These are phyloP conservation scores for Lipomyces starkeyi DNA, from an alignment of 805 yeast genomes.

Conservation along the genomic window DNA sequence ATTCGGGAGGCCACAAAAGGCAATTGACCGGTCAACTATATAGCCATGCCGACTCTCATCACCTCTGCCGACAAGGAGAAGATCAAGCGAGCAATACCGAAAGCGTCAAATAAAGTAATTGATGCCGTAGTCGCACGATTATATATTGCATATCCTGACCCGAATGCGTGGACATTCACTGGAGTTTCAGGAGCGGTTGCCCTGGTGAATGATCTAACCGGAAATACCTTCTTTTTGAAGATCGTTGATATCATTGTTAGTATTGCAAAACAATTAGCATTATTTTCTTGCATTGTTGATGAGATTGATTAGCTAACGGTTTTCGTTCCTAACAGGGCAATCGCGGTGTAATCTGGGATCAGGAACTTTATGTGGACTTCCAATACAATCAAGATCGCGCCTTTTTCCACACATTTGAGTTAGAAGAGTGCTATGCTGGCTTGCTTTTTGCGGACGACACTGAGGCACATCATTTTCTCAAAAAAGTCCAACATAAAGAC, in stretches of 20 bases:
- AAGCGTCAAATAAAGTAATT: slow-evolving; percentile 81
- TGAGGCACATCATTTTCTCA: slow-evolving; percentile 86
- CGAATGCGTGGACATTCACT: slow-evolving; percentile 81
- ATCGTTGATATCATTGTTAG: slow-evolving; percentile 70
- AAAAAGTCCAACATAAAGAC: slow-evolving; percentile 72
- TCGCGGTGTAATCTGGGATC: slow-evolving; percentile 95
- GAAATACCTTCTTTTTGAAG: slow-evolving; percentile 90
- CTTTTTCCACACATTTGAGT: slow-evolving; percentile 92
- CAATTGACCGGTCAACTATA: slow-evolving; percentile 1
- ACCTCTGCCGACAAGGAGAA: slow-evolving; percentile 78
- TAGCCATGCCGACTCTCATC: slow-evolving; percentile 42
- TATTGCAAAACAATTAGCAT: not conserved
- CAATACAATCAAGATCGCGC: slow-evolving; percentile 92
- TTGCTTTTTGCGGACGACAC: slow-evolving; percentile 83
- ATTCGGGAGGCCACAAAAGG: not conserved
- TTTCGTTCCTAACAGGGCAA: slow-evolving; percentile 54
- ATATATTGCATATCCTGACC: slow-evolving; percentile 88
- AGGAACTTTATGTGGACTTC: slow-evolving; percentile 86
- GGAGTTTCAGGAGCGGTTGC: slow-evolving; percentile 88
- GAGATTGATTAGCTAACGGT: slow-evolving; percentile 4
- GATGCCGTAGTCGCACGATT: slow-evolving; percentile 91
- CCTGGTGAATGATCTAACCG: slow-evolving; percentile 89
- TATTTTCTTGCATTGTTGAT: not conserved
- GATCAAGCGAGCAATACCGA: slow-evolving; percentile 87
- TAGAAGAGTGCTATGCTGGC: slow-evolving; percentile 88